These are phyloP conservation scores for Talaromyces sp. DNA, from an alignment of 2,329 filamentous ascomycete genomes.

Conservation along the genomic window DNA sequence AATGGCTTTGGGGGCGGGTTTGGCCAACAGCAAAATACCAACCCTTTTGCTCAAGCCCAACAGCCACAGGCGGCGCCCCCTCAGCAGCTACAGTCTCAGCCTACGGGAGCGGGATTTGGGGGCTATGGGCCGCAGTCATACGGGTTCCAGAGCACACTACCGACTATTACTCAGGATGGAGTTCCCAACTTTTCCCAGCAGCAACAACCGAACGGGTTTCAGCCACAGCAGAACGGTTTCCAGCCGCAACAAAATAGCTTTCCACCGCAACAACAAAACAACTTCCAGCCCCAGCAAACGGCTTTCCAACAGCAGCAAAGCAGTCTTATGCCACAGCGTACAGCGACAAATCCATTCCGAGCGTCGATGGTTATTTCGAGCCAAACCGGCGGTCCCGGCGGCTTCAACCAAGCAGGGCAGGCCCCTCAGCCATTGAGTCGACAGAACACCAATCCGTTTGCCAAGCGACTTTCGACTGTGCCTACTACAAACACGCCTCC, in stretches of 20 bases:
- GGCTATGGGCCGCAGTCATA: conserved; percentile 66
- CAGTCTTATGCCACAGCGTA: conserved; percentile 44
- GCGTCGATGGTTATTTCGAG: conserved; percentile 68
- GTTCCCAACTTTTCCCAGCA: conserved; percentile 42
- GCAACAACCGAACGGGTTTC: conserved; percentile 22
- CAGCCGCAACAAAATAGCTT: conserved; percentile 9
- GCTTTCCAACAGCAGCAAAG: conserved; percentile 7
- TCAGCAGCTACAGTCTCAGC: conserved; percentile 53
- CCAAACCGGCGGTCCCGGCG: conserved; percentile 40
- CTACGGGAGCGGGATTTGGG: conserved; percentile 76
- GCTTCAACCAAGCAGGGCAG: conserved; percentile 33
- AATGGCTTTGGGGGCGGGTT: conserved; percentile 15
- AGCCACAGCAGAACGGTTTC: conserved; percentile 16
- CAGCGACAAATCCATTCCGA: conserved; percentile 83
- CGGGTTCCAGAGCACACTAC: conserved; percentile 35
- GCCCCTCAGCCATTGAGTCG: conserved; percentile 46
- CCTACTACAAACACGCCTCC: conserved; percentile 16
- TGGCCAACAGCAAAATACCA: conserved; percentile 11
- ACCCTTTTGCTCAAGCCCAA: conserved; percentile 9
- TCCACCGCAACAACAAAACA: conserved; percentile 14
- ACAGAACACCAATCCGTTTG: conserved; percentile 83
- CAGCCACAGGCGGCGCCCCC: conserved; percentile 26
- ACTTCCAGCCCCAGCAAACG: not conserved
- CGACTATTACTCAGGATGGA: conserved; percentile 47
- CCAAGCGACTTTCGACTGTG: conserved; percentile 50